Base-by-base conservation (phyloP, 2,329 filamentous ascomycete species). In the Blastomyces percursus region DNA sequence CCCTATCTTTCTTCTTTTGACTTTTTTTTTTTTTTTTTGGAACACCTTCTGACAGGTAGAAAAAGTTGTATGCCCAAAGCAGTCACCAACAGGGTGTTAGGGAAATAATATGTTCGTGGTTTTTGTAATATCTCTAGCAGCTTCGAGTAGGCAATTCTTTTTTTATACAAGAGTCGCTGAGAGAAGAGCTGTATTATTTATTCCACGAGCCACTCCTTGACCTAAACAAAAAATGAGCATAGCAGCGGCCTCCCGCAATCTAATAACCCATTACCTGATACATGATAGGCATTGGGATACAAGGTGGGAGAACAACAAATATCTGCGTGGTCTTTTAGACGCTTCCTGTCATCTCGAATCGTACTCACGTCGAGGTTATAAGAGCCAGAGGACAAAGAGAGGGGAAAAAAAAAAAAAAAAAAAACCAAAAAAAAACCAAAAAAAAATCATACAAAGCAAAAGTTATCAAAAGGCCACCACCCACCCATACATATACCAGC, bases 11-110 rank as follows among this genome's bases (percentile, higher is more conserved):
- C 21, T 32, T 38, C 12, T 51, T 51, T 24, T 16, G n/a, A n/a
- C n/a, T n/a, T 2, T 27, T 50, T 30, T 55, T 52, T 24, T 32
- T 21, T 58, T 21, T 56, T 67, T 72, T 67, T 72, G 64, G 27
- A 54, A 42, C 46, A 27, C 42, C 24, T 59, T 64, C 66, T 64
- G 60, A 67, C 54, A 44, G 44, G 54, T 56, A 56, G n/a, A 30
- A 7, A 61, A 61, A 83, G 81, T 71, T 91, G 88, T 74, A 86
- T 91, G 82, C 90, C 90, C 0, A 88, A 84, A 74, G 79, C 82
- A 62, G 83, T 86, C 57, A 86, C 83, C 55, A 78, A 84, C 64
- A 84, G 81, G 70, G 78, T 85, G 70, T 86, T 71, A 76, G 79
- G 59, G 69, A 76, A 69, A 72, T 75, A 64, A 68, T 44, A 44